Conservation (phyloP, 2,329 filamentous ascomycete genomes). For the Scytalidium sp. region DNA sequence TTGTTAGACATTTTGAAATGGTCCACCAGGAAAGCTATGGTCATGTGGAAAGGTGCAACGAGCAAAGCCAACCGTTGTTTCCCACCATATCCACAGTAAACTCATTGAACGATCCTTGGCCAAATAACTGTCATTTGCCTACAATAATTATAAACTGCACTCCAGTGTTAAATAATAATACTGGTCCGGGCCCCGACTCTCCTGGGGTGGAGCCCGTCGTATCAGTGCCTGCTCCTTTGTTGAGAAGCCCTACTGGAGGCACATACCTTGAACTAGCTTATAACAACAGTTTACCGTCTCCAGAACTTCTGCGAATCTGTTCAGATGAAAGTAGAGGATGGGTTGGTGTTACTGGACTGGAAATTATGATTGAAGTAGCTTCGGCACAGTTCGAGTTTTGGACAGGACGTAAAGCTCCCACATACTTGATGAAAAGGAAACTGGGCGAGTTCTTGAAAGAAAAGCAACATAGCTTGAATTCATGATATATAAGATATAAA, state of each 20-base stretch:
- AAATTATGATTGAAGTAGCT: slow-evolving; percentile 76
- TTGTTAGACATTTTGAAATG: slow-evolving; percentile 64
- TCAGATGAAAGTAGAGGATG: no score
- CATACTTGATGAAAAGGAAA: slow-evolving; percentile 54
- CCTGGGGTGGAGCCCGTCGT: no score
- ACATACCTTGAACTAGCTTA: no score
- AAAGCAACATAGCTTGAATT: slow-evolving; percentile 42
- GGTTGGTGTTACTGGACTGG: slow-evolving; percentile 72
- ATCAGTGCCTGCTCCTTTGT: no score
- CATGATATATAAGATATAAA: no score
- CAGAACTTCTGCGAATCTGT: no score
- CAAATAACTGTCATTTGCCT: slow-evolving; percentile 55
- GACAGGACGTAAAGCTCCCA: slow-evolving; percentile 63
- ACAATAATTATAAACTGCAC: slow-evolving; percentile 74
- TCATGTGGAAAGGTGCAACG: slow-evolving; percentile 37
- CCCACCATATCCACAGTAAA: no score
- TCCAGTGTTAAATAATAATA: no score
- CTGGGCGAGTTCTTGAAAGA: no score
- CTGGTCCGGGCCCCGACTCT: no score
- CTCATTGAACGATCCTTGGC: slow-evolving; percentile 60
- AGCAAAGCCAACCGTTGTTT: slow-evolving; percentile 44
- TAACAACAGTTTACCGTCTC: no score
- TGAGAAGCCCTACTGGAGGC: no score
- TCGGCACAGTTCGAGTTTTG: slow-evolving; percentile 65
- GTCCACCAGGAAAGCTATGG: slow-evolving; percentile 37